phyloP scores from a whole-genome alignment of 1,284 basidiomycete genomes.

The Lentinula novae-zelandiae region DNA sequence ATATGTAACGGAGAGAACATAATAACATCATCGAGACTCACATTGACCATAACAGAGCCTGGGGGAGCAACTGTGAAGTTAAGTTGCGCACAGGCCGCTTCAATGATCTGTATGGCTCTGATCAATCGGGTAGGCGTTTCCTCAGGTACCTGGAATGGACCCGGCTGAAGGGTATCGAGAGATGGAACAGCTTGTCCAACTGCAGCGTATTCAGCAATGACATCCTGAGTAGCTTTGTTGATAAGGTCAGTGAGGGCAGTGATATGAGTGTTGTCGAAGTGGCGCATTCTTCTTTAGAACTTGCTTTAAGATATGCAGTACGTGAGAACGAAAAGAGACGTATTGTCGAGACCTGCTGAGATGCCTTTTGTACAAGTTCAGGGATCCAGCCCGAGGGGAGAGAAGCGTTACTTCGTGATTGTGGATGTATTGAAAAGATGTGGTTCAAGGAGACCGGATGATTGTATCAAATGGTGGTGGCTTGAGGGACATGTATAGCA shows the following conservation, averaged over 20 bases:
- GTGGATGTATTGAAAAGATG: no score
- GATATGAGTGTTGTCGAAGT: constrained; percentile 6
- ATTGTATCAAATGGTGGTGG: no score
- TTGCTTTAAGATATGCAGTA: background rate
- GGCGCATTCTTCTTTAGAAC: background rate
- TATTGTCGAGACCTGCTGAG: background rate
- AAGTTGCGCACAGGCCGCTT: constrained; percentile 18
- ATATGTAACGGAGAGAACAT: background rate
- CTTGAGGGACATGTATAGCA: no score
- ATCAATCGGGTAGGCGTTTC: constrained; percentile 3
- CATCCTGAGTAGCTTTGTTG: constrained; percentile 3
- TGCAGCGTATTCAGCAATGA: constrained; percentile 10
- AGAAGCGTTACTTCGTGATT: no score
- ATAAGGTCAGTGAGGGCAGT: constrained; percentile 9
- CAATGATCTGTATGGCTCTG: constrained; percentile 13
- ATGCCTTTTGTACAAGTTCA: background rate
- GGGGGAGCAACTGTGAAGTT: constrained; percentile 13
- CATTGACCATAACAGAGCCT: constrained; percentile 13
- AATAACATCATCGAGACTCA: background rate
- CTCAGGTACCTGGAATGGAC: constrained; percentile 11
- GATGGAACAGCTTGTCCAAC: constrained; percentile 8
- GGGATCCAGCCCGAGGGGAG: background rate
- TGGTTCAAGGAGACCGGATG: no score
- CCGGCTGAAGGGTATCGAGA: constrained; percentile 10
- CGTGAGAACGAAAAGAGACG: background rate